These are phyloP conservation scores for Naegleria gruberi DNA, from an alignment of 208 protist species.

Conservation along the genomic window DNA sequence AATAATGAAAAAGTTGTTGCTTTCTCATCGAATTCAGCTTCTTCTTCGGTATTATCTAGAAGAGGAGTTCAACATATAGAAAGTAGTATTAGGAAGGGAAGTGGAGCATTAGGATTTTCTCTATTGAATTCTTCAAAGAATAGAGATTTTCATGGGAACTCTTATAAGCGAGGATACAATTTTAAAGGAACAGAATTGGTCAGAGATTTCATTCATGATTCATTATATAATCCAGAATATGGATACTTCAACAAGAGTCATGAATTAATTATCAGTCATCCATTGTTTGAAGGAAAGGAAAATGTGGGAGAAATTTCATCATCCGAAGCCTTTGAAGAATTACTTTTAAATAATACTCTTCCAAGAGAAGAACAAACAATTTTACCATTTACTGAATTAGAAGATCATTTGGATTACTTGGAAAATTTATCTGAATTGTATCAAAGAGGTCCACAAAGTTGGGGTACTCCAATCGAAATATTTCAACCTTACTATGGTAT, in stretches of 20 bases:
- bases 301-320: neutral
- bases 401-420: slow-evolving; percentile 9
- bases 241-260: slow-evolving; percentile 58
- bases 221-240: slow-evolving; percentile 67
- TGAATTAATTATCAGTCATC: neutral
- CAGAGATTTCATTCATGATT: slow-evolving; percentile 71
- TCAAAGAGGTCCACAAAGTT: neutral
- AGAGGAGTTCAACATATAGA: too few relatives aligned
- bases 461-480: slow-evolving; percentile 59
- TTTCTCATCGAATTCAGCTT: too few relatives aligned
- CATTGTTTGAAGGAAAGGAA: slow-evolving; percentile 33
- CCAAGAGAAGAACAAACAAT: slow-evolving; percentile 62
- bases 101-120: too few relatives aligned
- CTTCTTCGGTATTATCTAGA: too few relatives aligned
- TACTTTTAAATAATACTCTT: slow-evolving; percentile 36
- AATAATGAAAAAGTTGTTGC: too few relatives aligned
- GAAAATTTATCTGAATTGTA: neutral
- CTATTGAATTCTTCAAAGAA: too few relatives aligned
- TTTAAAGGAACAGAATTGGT: slow-evolving; percentile 37
- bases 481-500: slow-evolving; percentile 74
- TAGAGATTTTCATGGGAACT: too few relatives aligned
- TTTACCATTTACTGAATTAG: slow-evolving; percentile 38
- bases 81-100: too few relatives aligned
- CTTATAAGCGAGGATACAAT: neutral
- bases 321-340: neutral